Evolutionary conservation across 257 asterid species (phyloP), one percentile per base, ranked within the genome.

Genomic region (Gynochthodes officinalis): DNA sequence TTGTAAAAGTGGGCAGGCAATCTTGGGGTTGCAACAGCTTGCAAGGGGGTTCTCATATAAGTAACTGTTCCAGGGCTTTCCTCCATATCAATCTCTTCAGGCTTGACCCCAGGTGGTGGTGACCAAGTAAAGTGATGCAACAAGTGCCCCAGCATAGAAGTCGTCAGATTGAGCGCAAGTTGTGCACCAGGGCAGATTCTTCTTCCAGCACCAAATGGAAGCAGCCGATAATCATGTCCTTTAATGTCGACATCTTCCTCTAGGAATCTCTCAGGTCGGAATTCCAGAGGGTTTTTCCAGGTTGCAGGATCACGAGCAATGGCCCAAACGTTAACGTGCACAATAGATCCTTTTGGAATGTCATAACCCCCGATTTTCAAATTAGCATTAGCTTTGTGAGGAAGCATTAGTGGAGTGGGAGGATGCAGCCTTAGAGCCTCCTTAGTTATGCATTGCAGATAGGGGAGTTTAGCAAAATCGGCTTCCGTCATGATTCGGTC

Each of bases 121-220:
- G 83, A 63, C 96, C 87, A 86, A 2, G 67, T 57, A 72, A 91
- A 91, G 59, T 86, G 86, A 62, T 91, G 97, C 87, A 91, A 32
- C 77, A 91, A 68, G 61, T 91, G 96, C 0, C 95, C 97, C 82
- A 91, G 44, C 90, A 83, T 82, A 4, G 97, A 91, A 0, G 83
- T 82, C 40, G 85, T 90, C 77, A 91, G 71, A 67, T 81, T 75
- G 21, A 89, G 83, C 0, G 89, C 97, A 10, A 91, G 90, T 32
- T 91, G 93, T 25, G 92, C 92, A 0, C 95, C 96, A 0, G 96
- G 97, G 84, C 95, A 91, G 7, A 89, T 66, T 5, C 97, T 80
- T 70, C 97, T 84, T 16, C 97, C 97, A 2, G 97, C 89, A 21
- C 97, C 96, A 7, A 89, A 91, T 0, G 96, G 96, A 13, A 91